Conservation (phyloP, 163 green algal genomes). For the Prototheca cutis region DNA sequence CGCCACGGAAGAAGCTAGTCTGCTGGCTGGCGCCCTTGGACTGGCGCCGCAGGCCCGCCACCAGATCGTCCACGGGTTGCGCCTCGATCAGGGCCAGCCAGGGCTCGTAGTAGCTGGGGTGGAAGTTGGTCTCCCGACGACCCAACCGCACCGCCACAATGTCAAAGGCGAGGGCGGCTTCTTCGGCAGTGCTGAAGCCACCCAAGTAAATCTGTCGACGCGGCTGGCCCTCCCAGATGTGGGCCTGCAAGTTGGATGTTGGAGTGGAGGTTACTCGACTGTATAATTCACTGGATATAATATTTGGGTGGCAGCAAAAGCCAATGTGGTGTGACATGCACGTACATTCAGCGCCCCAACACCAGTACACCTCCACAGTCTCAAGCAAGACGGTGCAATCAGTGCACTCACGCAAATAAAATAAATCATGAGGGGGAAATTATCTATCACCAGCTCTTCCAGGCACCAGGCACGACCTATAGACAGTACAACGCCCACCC, state of each 20-base stretch:
- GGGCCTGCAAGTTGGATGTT: conserved; percentile 4
- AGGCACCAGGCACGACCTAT: too few species aligned
- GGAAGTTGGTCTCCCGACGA: conserved; percentile 17
- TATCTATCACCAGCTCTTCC: not conserved
- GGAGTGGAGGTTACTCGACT: not conserved
- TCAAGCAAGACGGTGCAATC: not conserved
- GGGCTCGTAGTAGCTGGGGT: conserved; percentile 3
- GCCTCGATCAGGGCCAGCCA: conserved; percentile 4
- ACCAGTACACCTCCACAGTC: not conserved
- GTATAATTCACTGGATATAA: not conserved
- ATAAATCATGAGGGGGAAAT: not conserved
- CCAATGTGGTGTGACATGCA: not conserved
- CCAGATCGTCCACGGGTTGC: conserved; percentile 44
- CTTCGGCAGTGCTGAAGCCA: conserved; percentile 11
- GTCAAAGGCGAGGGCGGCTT: conserved; percentile 22
- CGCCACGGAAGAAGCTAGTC: conserved; percentile 53
- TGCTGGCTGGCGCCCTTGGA: conserved; percentile 46
- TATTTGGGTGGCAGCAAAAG: too few species aligned
- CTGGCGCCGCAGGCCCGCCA: conserved; percentile 60
- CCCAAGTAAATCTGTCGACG: conserved; percentile 21
- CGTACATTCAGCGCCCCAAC: not conserved
- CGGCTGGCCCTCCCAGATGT: conserved; percentile 19
- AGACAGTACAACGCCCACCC: too few species aligned
- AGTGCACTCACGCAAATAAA: not conserved
- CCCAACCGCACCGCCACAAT: conserved; percentile 10